Evolutionary conservation across 257 asterid genomes (phyloP), one percentile per base, ranked within the genome.

Genomic region (Solanum dulcamara): DNA sequence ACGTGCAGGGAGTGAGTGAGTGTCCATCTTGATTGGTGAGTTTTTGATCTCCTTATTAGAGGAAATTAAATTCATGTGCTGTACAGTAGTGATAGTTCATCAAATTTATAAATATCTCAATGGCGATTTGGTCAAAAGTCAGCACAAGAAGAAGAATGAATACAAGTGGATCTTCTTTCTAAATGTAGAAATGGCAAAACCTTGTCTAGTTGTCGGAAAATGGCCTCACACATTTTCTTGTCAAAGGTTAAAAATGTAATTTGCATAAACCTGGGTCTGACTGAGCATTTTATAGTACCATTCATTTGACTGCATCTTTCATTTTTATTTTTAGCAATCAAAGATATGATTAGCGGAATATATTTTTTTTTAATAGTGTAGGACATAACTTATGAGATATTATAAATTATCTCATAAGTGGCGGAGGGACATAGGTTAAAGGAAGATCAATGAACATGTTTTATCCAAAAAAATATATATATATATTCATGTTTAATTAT

Each of bases 111-210:
- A 98, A 91, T 95, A 88, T 93, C 94, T 85, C 94, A 95, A 90
- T 88, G 97, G 89, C 64, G 97, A 86, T 95, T 94, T 90, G 97
- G 99, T 22, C 98, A 97, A 62, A 89, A 85, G 50, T 95, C 98
- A 98, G 96, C 97, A 53, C 20, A 92, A 92, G 74, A 95, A 91
- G 91, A 93, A 90, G 89, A 24, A 24, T 12, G 28, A 62, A 28
- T 11, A 90, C 88, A 84, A 87, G 87, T 67, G 44, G 2, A 7
- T 32, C 24, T 67, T 67, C 5, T 7, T 66, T 67, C 40, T 57
- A 32, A 66, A 66, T 17, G 24, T 67, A 35, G 46, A 22, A 32
- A 12, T 71, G 26, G 22, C 37, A 40, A 40, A 22, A 72, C 35
- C 35, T 64, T 72, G 7, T 72, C 53, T 40, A 72, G 81, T 35